Evolutionary conservation across 306 rosid species (phyloP), one percentile per base, ranked within the genome.

Genomic region (Parietaria judaica): DNA sequence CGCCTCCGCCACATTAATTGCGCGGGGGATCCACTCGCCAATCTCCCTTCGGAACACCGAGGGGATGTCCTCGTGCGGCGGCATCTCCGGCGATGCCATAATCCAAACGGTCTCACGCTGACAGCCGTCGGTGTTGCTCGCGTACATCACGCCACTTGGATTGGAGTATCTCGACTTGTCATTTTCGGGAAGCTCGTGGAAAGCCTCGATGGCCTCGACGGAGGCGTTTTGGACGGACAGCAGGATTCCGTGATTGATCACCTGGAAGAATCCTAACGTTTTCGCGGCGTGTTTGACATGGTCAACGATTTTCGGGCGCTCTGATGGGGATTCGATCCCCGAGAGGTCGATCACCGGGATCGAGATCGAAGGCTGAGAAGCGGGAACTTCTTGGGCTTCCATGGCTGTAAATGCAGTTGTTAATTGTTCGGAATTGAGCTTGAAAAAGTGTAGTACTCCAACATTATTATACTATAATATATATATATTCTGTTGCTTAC

Each of bases 211-310:
- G 44, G 73, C 60, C 3, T 58, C 16, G 36, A 74, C 53, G 36
- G 78, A 74, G 9, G 67, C 36, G 17, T 65, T 51, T 3, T 70
- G 54, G 10, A 62, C 16, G 0, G 75, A 57, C 36, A 31, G 15
- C 4, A 66, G 75, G 0, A 71, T 51, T 14, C 67, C 72, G 38
- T 80, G 85, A 73, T 80, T 77, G 68, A 74, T 74, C 16, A 74
- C 74, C 62, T 74, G 85, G 80, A 80, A 74, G 71, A 80, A 80
- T 3, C 85, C 85, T 75, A 74, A 77, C 3, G 67, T 60, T 59
- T 17, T 53, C 41, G 82, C 57, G 4, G 80, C 82, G 23, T 72
- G 38, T 55, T 61, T 73, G 69, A 77, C 52, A 36, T 70, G 82
- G 4, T 80, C 62, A 1, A 80, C 7, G 51, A 77, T 60, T 23